Base-by-base conservation (phyloP, 768 basidiomycete genomes). In the Macrocybe gigantea region DNA sequence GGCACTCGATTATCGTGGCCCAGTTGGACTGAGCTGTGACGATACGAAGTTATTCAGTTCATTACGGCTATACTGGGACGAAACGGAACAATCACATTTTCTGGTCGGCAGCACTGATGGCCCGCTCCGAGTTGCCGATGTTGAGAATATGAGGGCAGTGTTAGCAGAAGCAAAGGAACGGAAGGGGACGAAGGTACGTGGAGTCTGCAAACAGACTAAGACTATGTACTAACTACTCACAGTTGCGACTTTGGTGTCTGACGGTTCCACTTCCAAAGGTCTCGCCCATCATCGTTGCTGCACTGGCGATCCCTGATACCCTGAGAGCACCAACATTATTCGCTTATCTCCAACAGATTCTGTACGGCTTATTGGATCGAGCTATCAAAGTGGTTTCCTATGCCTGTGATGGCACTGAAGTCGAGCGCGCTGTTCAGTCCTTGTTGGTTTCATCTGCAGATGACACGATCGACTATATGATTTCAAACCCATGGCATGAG, bases 161-260 rank as follows among this genome's bases (percentile, higher is more conserved):
- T 41, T 8, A 13, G 15, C 2, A 58, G 35, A 37, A 37, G 35
- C 35, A 9, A 37, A 37, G 9, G n/a, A 37, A 37, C n/a, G 35
- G 9, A 37, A 37, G n/a, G 35, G 9, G 9, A 37, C 35, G 9
- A 37, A 37, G 35, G 35, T 37, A 37, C n/a, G 35, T 37, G 35
- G n/a, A n/a, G n/a, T n/a, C n/a, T n/a, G n/a, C n/a, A n/a, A n/a
- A n/a, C n/a, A n/a, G n/a, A n/a, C n/a, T n/a, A n/a, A n/a, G n/a
- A n/a, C n/a, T n/a, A n/a, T n/a, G n/a, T n/a, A n/a, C n/a, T n/a
- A n/a, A 37, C 35, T 9, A 37, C n/a, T 33, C 32, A 22, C 44
- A 72, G 66, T 13, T 72, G 14, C 61, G 64, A 1, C 44, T 73
- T 4, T 73, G 63, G 63, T 52, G 43, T 31, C 33, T 69, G 6